A percentile compares a stretch with the other conserved stretches of the same genome.
These are phyloP conservation scores for Inga oerstediana DNA, from an alignment of 306 rosid species.

Conservation along the genomic window DNA sequence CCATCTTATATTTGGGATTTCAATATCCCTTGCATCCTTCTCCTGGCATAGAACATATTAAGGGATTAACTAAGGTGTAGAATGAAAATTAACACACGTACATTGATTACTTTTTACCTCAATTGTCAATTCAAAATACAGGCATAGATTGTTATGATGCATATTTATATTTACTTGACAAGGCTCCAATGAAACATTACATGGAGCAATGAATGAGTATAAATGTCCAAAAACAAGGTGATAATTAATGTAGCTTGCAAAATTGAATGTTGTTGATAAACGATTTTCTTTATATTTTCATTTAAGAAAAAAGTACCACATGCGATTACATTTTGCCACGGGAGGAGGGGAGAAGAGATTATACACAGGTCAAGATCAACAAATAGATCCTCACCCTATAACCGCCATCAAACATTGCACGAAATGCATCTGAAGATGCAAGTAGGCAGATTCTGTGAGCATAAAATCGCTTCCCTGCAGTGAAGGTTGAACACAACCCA, in stretches of 20 bases:
- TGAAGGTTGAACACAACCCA: neutral
- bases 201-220: neutral
- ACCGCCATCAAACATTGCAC: conserved; percentile 98
- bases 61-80: neutral
- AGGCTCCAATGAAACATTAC: neutral
- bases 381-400: conserved; percentile 64
- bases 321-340: neutral
- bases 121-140: conserved; percentile 2
- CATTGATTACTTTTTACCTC: conserved; percentile 3
- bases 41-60: conserved; percentile 55
- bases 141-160: neutral
- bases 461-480: conserved; percentile 81
- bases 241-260: conserved; percentile 6
- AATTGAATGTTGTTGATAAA: neutral
- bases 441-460: conserved; percentile 96
- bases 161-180: conserved; percentile 9
- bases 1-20: conserved; percentile 93
- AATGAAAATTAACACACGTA: conserved; percentile 17
- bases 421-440: conserved; percentile 96
- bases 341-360: neutral
- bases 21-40: conserved; percentile 91
- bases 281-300: conserved; percentile 7
- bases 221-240: neutral
- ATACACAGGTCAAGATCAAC: neutral
- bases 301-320: neutral